These are phyloP conservation scores for Teratosphaeria destructans DNA, from an alignment of 2,329 filamentous ascomycete species.

Conservation along the genomic window DNA sequence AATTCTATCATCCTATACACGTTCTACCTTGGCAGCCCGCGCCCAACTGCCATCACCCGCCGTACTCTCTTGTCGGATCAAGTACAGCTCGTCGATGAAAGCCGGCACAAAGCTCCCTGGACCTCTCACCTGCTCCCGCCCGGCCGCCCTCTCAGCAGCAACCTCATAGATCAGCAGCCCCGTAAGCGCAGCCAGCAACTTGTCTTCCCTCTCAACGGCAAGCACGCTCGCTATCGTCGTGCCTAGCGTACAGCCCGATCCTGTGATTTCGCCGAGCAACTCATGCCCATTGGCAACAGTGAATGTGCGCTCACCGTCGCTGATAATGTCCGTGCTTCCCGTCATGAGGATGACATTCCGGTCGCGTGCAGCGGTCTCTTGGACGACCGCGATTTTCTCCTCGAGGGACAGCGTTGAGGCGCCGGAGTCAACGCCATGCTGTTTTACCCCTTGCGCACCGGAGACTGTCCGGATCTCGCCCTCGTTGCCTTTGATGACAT, in stretches of 20 bases:
- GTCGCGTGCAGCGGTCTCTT: slow-evolving; percentile 55
- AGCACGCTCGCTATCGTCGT: slow-evolving; percentile 69
- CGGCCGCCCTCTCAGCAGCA: slow-evolving; percentile 57
- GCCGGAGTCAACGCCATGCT: slow-evolving; percentile 76
- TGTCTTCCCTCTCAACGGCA: slow-evolving; percentile 52
- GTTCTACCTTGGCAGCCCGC: slow-evolving; percentile 39
- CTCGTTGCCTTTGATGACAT: slow-evolving; percentile 90
- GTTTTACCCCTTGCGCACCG: slow-evolving; percentile 45
- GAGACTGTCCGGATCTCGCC: slow-evolving; percentile 70
- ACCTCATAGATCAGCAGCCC: slow-evolving; percentile 70
- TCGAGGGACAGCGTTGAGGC: slow-evolving; percentile 41
- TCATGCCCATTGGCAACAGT: slow-evolving; percentile 67
- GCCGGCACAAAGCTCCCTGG: slow-evolving; percentile 80
- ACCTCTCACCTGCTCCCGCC: slow-evolving; percentile 54
- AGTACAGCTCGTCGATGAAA: slow-evolving; percentile 63
- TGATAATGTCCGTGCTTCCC: slow-evolving; percentile 64
- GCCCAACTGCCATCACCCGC: slow-evolving; percentile 44
- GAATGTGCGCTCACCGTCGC: slow-evolving; percentile 59
- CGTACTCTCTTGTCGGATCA: slow-evolving; percentile 38
- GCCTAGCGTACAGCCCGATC: slow-evolving; percentile 71
- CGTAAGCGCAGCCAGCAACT: slow-evolving; percentile 61
- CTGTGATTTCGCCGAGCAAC: slow-evolving; percentile 60
- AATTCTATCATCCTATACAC: not conserved
- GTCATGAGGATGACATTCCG: slow-evolving; percentile 72
- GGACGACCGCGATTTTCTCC: slow-evolving; percentile 54